phyloP scores from a whole-genome alignment of 805 yeast genomes.

The Cephaloascus fragrans region DNA sequence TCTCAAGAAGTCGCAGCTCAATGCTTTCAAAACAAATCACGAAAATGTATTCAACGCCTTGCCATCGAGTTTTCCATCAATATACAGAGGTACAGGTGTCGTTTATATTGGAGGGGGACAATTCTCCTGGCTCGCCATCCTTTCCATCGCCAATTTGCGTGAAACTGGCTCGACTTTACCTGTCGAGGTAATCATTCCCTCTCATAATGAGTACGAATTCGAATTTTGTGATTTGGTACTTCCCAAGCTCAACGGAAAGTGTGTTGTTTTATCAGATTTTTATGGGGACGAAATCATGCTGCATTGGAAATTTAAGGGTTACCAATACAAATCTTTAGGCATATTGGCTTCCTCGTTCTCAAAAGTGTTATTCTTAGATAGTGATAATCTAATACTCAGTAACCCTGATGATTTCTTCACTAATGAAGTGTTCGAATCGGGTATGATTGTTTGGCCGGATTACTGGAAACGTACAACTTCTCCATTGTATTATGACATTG shows the following conservation, averaged over 20 bases:
- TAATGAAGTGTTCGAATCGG: slow-evolving; percentile 17
- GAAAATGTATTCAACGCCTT: slow-evolving; percentile 17
- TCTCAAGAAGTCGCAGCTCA: slow-evolving; percentile 16
- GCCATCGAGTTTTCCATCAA: neutral
- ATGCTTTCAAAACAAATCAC: slow-evolving; percentile 22
- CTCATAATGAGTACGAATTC: slow-evolving; percentile 57
- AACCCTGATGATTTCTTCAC: slow-evolving; percentile 21
- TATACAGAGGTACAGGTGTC: slow-evolving; percentile 42
- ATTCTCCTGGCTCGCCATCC: slow-evolving; percentile 60
- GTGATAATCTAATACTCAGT: slow-evolving; percentile 20
- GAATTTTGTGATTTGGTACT: slow-evolving; percentile 58
- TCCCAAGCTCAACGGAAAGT: slow-evolving; percentile 53
- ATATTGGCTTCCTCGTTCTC: slow-evolving; percentile 23
- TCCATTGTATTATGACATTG: slow-evolving; percentile 22
- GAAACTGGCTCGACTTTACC: slow-evolving; percentile 62
- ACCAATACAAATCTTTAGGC: slow-evolving; percentile 60
- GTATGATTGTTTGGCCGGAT: slow-evolving; percentile 34
- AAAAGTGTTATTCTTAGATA: slow-evolving; percentile 21
- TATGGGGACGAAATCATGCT: slow-evolving; percentile 44
- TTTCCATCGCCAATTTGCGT: slow-evolving; percentile 57
- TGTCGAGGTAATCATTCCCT: slow-evolving; percentile 74
- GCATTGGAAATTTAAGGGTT: slow-evolving; percentile 45
- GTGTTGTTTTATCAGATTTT: slow-evolving; percentile 55
- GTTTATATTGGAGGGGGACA: slow-evolving; percentile 77
- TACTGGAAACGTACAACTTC: slow-evolving; percentile 28